Base-by-base conservation (phyloP, 1,284 basidiomycete species). In the Coniferiporia weirii region DNA sequence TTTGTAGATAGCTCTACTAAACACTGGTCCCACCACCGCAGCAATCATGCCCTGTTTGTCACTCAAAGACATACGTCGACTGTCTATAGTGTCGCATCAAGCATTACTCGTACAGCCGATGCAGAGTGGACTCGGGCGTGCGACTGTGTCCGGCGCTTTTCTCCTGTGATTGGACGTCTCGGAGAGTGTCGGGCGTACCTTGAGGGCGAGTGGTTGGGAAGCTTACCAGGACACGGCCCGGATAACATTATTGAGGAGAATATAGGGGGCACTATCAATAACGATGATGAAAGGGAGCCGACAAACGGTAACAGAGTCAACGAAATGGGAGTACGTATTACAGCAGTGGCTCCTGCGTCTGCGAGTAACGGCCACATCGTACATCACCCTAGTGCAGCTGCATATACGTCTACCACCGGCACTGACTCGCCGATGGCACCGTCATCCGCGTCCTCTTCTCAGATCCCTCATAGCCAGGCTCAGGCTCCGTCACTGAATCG, bases 81-180 rank as follows among this genome's bases (percentile, higher is more conserved):
- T 0, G 83, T 83, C 1, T 84, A 82, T 59, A 79, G 70, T 59
- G 75, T 89, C 10, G 86, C 87, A 1, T 81, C 83, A 0, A 80
- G 76, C 60, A 73, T 91, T 10, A 78, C 85, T 15, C 79, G 86
- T 36, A 73, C 91, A 15, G 87, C 87, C 1, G 89, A 91, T 62
- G 83, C 84, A 1, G 86, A 90, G 72, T 91, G 89, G 89, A 67
- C 79, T 36, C 81, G 82, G 40, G 74, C 80, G n/a, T 88, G 85
- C 64, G 89, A 91, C 72, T 76, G 76, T 22, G 79, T 91, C 19
- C 79, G 87, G 36, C 76, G 82, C 7, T 81, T 82, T 65, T 79
- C 85, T 15, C 82, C 85, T 0, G 79, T 78, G 6, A 76, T 91
- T 35, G 89, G 87, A 1, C 76, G 75, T 20, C 74, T 91, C 6